Evolutionary conservation across 345 rosid species (phyloP), one percentile per base, ranked within the genome.

Genomic region (Rhizophora apiculata): DNA sequence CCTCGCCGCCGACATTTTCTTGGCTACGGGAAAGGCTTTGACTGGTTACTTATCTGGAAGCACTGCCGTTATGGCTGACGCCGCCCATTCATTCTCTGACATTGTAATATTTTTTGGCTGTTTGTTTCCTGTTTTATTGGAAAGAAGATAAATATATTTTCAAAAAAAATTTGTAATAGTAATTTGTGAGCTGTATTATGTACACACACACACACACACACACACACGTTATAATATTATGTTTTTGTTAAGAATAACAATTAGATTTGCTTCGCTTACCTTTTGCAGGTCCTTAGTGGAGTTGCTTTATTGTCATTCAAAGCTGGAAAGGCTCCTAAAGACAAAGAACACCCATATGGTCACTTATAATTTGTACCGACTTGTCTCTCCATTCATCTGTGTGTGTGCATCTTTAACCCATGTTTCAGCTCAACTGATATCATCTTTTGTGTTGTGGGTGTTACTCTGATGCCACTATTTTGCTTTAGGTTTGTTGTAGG

Each of bases 321-420:
- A 85, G 98, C 95, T 73, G 98, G 93, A 22, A 86, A 76, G 62
- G 86, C 85, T 83, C 97, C 98, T 46, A 91, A 82, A 80, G 98
- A 91, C 84, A 69, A 86, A 82, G 92, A 91, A 72, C 96, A 94
- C 73, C 98, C 98, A 31, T 94, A 91, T 82, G 98, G 98, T 94
- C 80, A 81, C 83, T 83, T 78, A 58, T 77, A 72, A 75, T 80
- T 26, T 81, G 86, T 80, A 76, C 79, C 86, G 78, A 70, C 85
- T 51, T 67, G 31, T 72, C 78, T 62, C 85, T 81, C 77, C 66
- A 49, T 72, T 70, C 9, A 48, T 80, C 61, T 69, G 32, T 62
- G 5, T 36, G 60, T 60, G 5, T 34, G 36, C 13, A 31, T 26
- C 48, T 48, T 21, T 22, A 15, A 11, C 60, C 30, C 10, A 3